Percentiles rank a stretch among this genome's conserved stretches.
These are phyloP conservation scores for Monosporascus sp. DNA, from an alignment of 2,329 filamentous ascomycete genomes.

Conservation along the genomic window DNA sequence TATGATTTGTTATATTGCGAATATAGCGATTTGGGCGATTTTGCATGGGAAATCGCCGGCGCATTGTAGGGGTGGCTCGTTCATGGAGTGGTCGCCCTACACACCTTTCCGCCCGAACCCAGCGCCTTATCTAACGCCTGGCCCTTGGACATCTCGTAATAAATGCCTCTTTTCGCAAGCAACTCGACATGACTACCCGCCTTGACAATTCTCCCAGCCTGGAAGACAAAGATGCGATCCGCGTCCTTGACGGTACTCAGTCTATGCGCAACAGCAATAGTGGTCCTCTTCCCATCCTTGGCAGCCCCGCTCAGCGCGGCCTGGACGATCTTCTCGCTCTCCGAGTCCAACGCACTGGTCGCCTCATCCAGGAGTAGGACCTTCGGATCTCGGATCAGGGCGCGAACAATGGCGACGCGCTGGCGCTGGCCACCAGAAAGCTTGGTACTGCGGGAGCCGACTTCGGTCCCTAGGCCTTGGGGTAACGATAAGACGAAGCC, in stretches of 20 bases:
- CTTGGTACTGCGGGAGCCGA: constrained; percentile 38
- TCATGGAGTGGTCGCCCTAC: no score
- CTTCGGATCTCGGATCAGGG: constrained; percentile 35
- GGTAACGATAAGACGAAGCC: constrained; percentile 48
- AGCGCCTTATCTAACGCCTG: background rate
- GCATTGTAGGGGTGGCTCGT: no score
- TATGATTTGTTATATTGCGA: no score
- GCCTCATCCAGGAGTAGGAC: constrained; percentile 40
- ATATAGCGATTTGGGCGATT: no score
- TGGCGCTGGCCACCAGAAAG: constrained; percentile 39
- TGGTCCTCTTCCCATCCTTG: constrained; percentile 8
- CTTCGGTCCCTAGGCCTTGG: constrained; percentile 39
- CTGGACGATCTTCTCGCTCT: constrained; percentile 9
- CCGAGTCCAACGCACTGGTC: constrained; percentile 10
- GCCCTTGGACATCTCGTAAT: constrained; percentile 48
- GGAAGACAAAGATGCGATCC: constrained; percentile 54
- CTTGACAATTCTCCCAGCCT: constrained; percentile 45
- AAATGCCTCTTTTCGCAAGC: constrained; percentile 46
- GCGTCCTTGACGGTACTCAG: constrained; percentile 29
- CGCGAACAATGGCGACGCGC: constrained; percentile 38
- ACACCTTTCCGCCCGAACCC: no score
- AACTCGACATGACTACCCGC: constrained; percentile 49
- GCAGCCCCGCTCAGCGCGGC: constrained; percentile 4
- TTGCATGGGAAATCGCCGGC: no score
- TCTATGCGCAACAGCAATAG: constrained; percentile 20